phyloP scores from a whole-genome alignment of 2,329 filamentous ascomycete species.

The Colletotrichum endophyticum region DNA sequence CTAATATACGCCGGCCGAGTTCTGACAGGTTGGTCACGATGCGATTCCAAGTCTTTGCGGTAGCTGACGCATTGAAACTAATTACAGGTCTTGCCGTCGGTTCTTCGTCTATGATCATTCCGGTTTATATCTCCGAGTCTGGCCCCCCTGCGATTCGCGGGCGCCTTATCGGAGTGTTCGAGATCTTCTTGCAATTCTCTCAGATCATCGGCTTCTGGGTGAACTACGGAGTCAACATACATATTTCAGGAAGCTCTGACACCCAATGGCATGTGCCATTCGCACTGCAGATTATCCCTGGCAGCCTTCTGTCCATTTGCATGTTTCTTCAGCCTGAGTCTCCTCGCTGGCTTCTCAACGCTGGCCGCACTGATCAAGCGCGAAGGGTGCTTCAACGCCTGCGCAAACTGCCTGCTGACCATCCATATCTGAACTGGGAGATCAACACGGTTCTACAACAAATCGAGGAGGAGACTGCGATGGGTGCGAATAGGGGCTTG shows the following conservation, averaged over 20 bases:
- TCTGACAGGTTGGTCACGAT: slow-evolving; percentile 49
- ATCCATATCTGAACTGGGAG: slow-evolving; percentile 48
- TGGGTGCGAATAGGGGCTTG: not conserved
- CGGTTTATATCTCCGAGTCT: slow-evolving; percentile 63
- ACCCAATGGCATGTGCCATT: slow-evolving; percentile 47
- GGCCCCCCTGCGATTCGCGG: slow-evolving; percentile 57
- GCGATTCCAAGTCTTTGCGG: slow-evolving; percentile 22
- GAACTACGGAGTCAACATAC: slow-evolving; percentile 32
- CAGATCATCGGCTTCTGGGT: slow-evolving; percentile 52
- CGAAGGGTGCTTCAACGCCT: slow-evolving; percentile 41
- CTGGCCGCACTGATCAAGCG: slow-evolving; percentile 40
- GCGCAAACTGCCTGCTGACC: slow-evolving; percentile 37
- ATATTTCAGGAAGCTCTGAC: slow-evolving; percentile 14
- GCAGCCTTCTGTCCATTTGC: slow-evolving; percentile 34
- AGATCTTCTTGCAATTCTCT: slow-evolving; percentile 55
- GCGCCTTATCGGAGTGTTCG: slow-evolving; percentile 53
- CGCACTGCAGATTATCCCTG: slow-evolving; percentile 44
- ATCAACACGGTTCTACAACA: slow-evolving; percentile 58
- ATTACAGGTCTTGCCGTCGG: slow-evolving; percentile 54
- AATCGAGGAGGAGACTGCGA: slow-evolving; percentile 54
- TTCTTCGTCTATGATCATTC: slow-evolving; percentile 54
- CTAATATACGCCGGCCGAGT: slow-evolving; percentile 63
- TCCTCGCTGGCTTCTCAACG: slow-evolving; percentile 36
- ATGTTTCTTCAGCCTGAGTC: slow-evolving; percentile 42
- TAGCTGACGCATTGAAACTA: slow-evolving; percentile 37